A percentile compares a stretch with the other conserved stretches of the same genome.
phyloP scores from a whole-genome alignment of 495 filamentous ascomycete species.

The Aspergillus wentii region DNA sequence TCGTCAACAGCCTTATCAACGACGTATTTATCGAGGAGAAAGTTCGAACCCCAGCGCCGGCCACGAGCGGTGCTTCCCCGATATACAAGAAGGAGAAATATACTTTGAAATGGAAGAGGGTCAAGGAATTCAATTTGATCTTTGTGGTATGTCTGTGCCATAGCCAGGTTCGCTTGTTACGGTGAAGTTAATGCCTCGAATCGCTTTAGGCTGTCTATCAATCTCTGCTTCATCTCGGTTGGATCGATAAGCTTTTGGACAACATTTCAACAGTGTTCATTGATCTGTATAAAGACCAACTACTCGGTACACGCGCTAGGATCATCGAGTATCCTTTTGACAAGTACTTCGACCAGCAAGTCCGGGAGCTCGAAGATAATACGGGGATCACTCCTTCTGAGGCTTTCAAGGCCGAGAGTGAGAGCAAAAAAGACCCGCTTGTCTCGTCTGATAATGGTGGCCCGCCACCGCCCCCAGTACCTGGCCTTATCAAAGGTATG shows the following conservation, averaged over 20 bases:
- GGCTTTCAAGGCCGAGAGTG: conserved; percentile 20
- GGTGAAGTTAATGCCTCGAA: conserved; percentile 13
- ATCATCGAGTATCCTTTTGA: conserved; percentile 76
- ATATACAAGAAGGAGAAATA: conserved; percentile 89
- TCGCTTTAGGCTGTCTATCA: conserved; percentile 83
- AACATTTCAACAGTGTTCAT: conserved; percentile 89
- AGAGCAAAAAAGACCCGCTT: conserved; percentile 39
- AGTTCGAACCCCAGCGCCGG: conserved; percentile 50
- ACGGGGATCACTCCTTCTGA: conserved; percentile 32
- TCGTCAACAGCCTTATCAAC: conserved; percentile 91
- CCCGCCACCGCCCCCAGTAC: conserved; percentile 51
- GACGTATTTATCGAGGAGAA: conserved; percentile 97
- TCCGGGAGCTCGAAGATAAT: conserved; percentile 72
- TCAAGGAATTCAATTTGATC: conserved; percentile 88
- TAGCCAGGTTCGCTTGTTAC: conserved; percentile 2
- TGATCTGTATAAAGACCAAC: conserved; percentile 79
- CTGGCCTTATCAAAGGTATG: conserved; percentile 49
- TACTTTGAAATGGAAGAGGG: conserved; percentile 88
- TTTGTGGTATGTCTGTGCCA: conserved; percentile 69
- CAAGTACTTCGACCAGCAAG: conserved; percentile 89
- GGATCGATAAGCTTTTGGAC: conserved; percentile 95
- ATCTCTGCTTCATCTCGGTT: conserved; percentile 87
- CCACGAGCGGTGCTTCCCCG: conserved; percentile 31
- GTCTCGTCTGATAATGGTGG: conserved; percentile 45
- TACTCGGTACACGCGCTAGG: conserved; percentile 75